Base-by-base conservation (phyloP, 2,329 filamentous ascomycete species). In the Diplocarpon rosae region DNA sequence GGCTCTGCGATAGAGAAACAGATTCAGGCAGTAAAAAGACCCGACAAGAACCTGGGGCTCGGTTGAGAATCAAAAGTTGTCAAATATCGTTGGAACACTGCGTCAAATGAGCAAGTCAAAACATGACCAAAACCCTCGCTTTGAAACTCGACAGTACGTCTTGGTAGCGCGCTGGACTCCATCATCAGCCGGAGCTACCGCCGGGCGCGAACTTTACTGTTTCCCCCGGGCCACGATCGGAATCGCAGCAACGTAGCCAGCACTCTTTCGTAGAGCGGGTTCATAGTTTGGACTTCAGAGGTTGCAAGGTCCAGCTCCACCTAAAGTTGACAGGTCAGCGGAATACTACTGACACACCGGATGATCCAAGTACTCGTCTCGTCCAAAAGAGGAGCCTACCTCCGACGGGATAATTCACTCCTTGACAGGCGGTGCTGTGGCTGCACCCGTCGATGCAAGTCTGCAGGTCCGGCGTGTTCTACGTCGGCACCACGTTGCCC, bases 401-500 rank as follows among this genome's bases (percentile, higher is more conserved):
- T 37, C 35, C 37, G n/a, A 30, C 17, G 17, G 37, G 37, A 39
- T 39, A 39, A 20, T 39, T 39, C 13, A 39, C 24, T 7, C 37
- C 37, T 15, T 39, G 37, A 15, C 37, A 39, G 3, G 37, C 24
- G 2, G 37, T 28, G 8, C 29, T 39, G n/a, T 39, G 29, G 20
- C 37, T 39, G 10, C 37, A 39, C 12, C 37, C 24, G 10, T 28
- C 20, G 20, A 39, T 20, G 14, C 37, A 39, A 30, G 37, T 39
- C 28, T 39, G 37, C 5, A 39, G 28, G 29, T 39, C 37, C n/a
- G 37, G 37, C n/a, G 37, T 39, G 12, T 7, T 28, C 14, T 28
- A 39, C 2, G 37, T 39, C 9, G 28, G 37, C 16, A 28, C 28
- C n/a, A 39, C 37, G 24, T 39, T 39, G 2, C 37, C 37, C 34